phyloP scores from a whole-genome alignment of 202 grass and related monocot species.

The Schoenoplectus triqueter region DNA sequence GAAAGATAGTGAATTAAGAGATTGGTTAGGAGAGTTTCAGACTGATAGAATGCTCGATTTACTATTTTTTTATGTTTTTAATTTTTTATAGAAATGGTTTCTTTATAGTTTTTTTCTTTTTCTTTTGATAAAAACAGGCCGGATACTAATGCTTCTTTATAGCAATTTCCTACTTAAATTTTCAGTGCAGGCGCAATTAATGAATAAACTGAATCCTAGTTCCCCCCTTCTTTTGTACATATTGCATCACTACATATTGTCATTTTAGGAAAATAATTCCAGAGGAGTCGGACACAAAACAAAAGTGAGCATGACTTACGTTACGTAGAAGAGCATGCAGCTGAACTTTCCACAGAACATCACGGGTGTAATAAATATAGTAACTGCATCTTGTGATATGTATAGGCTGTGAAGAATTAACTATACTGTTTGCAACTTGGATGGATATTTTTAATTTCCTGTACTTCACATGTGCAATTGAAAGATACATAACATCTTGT shows the following conservation, averaged over 20 bases:
- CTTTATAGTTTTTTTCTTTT: no score
- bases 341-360: constrained; percentile 30
- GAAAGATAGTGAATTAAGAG: no score
- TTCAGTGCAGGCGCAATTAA: neutral
- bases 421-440: constrained; percentile 29
- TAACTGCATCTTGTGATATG: constrained; percentile 23
- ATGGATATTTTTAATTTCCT: constrained; percentile 13
- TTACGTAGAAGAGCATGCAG: constrained; percentile 37
- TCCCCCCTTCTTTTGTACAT: neutral
- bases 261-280: neutral
- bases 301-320: constrained; percentile 32
- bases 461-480: constrained; percentile 16
- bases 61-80: neutral
- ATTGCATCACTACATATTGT: neutral
- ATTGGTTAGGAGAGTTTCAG: no score
- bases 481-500: constrained; percentile 21
- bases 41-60: no score
- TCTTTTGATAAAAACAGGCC: no score
- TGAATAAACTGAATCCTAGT: neutral
- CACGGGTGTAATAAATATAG: constrained; percentile 32
- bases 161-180: neutral
- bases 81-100: no score
- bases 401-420: constrained; percentile 33
- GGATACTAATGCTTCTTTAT: no score
- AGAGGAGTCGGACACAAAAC: neutral